Percentiles rank a stretch among this genome's conserved stretches.
Evolutionary conservation across 2,329 filamentous ascomycete genomes (phyloP).

Genomic region (Cladophialophora chaetospira): DNA sequence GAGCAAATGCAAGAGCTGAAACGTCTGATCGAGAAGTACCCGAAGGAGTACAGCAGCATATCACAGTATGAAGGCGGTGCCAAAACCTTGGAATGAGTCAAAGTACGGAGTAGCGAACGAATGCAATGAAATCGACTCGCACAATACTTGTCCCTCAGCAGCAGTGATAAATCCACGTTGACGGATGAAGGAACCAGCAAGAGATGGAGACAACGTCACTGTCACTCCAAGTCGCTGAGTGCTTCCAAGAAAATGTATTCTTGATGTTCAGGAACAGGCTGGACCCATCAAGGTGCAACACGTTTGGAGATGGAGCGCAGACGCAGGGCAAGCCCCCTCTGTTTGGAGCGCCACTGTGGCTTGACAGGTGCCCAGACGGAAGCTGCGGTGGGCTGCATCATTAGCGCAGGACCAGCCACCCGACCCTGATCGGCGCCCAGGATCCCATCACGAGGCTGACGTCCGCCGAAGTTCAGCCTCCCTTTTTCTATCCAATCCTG

Average conservation of each 20-base stretch:
- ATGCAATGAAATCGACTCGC: background rate
- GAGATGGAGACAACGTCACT: too few relatives aligned
- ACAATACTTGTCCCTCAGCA: too few relatives aligned
- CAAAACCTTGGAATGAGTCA: conserved; percentile 57
- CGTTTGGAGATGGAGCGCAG: background rate
- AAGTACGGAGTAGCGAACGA: too few relatives aligned
- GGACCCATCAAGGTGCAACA: conserved; percentile 2
- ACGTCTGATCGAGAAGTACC: conserved; percentile 78
- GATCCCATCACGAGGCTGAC: background rate
- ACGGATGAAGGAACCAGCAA: too few relatives aligned
- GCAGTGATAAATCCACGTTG: too few relatives aligned
- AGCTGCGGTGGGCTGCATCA: background rate
- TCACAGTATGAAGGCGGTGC: conserved; percentile 73
- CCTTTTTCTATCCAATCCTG: conserved; percentile 19
- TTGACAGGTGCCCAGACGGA: conserved; percentile 4
- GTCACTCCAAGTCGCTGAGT: too few relatives aligned
- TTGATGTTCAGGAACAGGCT: background rate
- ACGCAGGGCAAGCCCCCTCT: background rate
- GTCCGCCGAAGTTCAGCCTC: conserved; percentile 19
- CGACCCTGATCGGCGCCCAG: background rate
- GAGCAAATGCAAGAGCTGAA: conserved; percentile 76
- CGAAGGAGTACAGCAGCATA: conserved; percentile 90
- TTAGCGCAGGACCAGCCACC: conserved; percentile 20
- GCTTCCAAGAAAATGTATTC: too few relatives aligned
- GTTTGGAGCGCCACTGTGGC: background rate